These are phyloP conservation scores for Venturia pyrina DNA, from an alignment of 2,329 filamentous ascomycete species.

Conservation along the genomic window DNA sequence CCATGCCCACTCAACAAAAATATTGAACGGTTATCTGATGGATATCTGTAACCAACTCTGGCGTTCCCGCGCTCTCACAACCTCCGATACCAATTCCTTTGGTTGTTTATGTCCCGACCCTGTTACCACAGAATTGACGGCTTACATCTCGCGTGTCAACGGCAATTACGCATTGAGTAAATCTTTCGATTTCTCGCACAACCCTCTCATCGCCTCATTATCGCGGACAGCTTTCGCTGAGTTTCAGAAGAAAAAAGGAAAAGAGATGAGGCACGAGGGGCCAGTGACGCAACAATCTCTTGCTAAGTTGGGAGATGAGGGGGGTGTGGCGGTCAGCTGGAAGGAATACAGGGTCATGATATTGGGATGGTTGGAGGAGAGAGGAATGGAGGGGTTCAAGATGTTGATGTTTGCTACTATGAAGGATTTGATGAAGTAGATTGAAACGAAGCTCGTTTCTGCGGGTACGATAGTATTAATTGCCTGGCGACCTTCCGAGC, in stretches of 20 bases:
- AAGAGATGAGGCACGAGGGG: slow-evolving; percentile 24
- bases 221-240: slow-evolving; percentile 38
- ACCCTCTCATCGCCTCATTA: slow-evolving; percentile 34
- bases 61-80: slow-evolving; percentile 62
- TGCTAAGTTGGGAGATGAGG: slow-evolving; percentile 49
- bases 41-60: slow-evolving; percentile 79
- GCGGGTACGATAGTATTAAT: too few species aligned
- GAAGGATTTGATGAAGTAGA: slow-evolving; percentile 55
- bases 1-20: slow-evolving; percentile 30
- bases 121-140: slow-evolving; percentile 33
- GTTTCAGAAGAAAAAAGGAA: slow-evolving; percentile 30
- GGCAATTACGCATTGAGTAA: slow-evolving; percentile 28
- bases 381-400: slow-evolving; percentile 55
- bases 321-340: slow-evolving; percentile 60
- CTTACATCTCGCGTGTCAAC: slow-evolving; percentile 32
- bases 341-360: slow-evolving; percentile 67
- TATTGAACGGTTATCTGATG: slow-evolving; percentile 78
- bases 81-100: slow-evolving; percentile 49
- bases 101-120: slow-evolving; percentile 40
- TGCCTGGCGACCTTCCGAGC: too few species aligned
- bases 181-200: slow-evolving; percentile 39
- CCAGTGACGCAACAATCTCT: slow-evolving; percentile 63
- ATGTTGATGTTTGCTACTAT: slow-evolving; percentile 73
- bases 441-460: too few species aligned
- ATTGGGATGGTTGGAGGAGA: slow-evolving; percentile 54